phyloP scores from a whole-genome alignment of 768 basidiomycete species.

The Clitopilus passeckerianus region DNA sequence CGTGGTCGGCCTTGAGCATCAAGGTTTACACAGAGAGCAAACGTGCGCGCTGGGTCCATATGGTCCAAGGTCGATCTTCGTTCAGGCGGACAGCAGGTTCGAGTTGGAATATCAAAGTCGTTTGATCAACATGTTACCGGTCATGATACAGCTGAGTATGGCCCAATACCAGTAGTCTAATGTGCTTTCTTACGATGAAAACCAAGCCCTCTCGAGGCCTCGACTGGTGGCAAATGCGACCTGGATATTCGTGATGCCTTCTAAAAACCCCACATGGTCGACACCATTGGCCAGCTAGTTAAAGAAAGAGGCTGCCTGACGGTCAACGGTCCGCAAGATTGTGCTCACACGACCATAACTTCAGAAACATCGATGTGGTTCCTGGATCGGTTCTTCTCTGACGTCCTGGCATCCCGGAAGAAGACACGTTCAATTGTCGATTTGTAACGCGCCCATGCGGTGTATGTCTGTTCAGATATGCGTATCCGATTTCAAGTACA shows the following conservation, averaged over 20 bases:
- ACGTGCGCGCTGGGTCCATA: not conserved
- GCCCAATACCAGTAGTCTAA: not conserved
- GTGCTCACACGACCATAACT: not conserved
- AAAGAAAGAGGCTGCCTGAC: too few species aligned
- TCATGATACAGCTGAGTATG: not conserved
- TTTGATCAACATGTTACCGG: not conserved
- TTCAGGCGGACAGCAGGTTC: not conserved
- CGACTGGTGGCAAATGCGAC: too few species aligned
- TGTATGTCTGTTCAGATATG: not conserved
- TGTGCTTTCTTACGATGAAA: not conserved
- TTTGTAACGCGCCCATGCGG: not conserved
- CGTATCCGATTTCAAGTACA: not conserved
- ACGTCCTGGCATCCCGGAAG: not conserved
- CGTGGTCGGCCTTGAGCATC: not conserved
- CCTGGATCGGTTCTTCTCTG: not conserved
- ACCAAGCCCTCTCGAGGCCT: too few species aligned
- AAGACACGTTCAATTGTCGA: not conserved
- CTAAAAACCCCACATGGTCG: too few species aligned
- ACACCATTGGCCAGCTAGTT: too few species aligned
- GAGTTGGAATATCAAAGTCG: not conserved
- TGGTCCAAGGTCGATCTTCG: not conserved
- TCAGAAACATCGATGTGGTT: not conserved
- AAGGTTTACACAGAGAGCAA: not conserved
- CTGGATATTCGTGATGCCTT: too few species aligned
- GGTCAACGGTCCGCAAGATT: not conserved